Evolutionary conservation across 129 eudicot genomes (phyloP), one percentile per base, ranked within the genome.

Genomic region (Scalesia atractyloides): DNA sequence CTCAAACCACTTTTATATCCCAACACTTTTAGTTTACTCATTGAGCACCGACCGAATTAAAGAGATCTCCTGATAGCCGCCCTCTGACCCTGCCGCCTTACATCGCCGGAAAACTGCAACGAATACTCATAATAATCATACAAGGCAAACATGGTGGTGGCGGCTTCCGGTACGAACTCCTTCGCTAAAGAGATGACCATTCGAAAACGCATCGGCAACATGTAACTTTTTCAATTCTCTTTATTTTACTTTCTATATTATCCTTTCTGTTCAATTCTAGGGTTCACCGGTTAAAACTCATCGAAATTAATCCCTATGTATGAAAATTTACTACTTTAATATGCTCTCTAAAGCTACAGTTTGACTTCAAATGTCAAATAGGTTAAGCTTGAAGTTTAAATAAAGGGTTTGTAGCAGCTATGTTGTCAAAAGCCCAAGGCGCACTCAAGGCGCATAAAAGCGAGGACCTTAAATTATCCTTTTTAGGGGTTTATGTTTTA

Each of bases 121-220:
- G 7, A 49, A 3, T 30, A 30, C 34, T 49, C 53, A 49, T 49
- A 49, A 13, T 1, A 3, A n/a, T n/a, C n/a, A n/a, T n/a, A n/a
- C n/a, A n/a, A 53, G 5, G 2, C 72, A 75, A 51, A 43, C 72
- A 75, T 51, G 43, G 86, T 92, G 98, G 96, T 85, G 88, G 95
- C 80, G 70, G 87, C 84, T 18, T 79, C 96, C 8, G 83, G 82
- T 62, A 65, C 81, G 20, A 92, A 86, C 62, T 52, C 90, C 62
- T 92, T 89, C 60, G 86, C 92, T 62, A 92, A 89, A 78, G 98
- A 92, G 70, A 87, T 92, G 88, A 81, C 85, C 46, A 87, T 92
- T 63, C 74, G 98, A 34, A 89, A 80, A 84, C 88, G 98, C 17
- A 79, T 92, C 70, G 79, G 84, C 73, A 84, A 74, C 88, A 87